phyloP scores from a whole-genome alignment of 2,329 filamentous ascomycete species.

The Tolypocladium cylindrosporum region DNA sequence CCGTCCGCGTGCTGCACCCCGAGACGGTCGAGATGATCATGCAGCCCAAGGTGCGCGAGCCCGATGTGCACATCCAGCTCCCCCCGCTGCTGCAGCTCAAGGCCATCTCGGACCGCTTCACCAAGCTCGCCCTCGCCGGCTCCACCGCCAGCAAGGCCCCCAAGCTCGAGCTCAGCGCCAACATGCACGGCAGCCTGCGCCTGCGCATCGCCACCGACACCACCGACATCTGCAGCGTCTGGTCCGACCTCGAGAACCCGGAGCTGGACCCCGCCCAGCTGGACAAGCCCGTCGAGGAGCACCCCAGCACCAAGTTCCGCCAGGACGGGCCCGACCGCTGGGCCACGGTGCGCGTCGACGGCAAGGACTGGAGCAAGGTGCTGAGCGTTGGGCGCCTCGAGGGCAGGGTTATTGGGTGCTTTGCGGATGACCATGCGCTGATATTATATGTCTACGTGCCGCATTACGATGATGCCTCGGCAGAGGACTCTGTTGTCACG shows the following conservation, averaged over 20 bases:
- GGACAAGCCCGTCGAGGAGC: slow-evolving; percentile 60
- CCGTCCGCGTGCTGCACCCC: slow-evolving; percentile 80
- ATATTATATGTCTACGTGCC: slow-evolving; percentile 77
- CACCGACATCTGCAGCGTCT: slow-evolving; percentile 74
- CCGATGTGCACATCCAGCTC: slow-evolving; percentile 87
- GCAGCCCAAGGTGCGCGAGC: slow-evolving; percentile 82
- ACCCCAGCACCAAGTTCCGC: slow-evolving; percentile 73
- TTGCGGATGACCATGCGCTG: slow-evolving; percentile 68
- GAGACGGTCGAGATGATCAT: slow-evolving; percentile 84
- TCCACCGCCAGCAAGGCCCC: slow-evolving; percentile 35
- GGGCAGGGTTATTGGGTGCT: slow-evolving; percentile 86
- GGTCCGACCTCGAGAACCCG: slow-evolving; percentile 80
- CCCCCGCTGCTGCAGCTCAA: slow-evolving; percentile 84
- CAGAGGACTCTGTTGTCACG: slow-evolving; percentile 66
- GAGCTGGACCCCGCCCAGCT: slow-evolving; percentile 73
- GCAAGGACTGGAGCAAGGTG: slow-evolving; percentile 89
- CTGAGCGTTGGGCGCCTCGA: slow-evolving; percentile 84
- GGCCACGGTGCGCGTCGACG: slow-evolving; percentile 86
- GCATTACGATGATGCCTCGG: slow-evolving; percentile 53
- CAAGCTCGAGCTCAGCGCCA: slow-evolving; percentile 78
- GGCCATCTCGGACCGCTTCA: slow-evolving; percentile 90
- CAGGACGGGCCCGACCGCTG: slow-evolving; percentile 70
- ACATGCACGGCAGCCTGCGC: slow-evolving; percentile 83
- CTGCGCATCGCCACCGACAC: slow-evolving; percentile 75
- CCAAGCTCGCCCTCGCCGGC: slow-evolving; percentile 61